Evolutionary conservation across 192 early-diverging fungal species (phyloP).

Genomic region (Podila clonocystis): DNA sequence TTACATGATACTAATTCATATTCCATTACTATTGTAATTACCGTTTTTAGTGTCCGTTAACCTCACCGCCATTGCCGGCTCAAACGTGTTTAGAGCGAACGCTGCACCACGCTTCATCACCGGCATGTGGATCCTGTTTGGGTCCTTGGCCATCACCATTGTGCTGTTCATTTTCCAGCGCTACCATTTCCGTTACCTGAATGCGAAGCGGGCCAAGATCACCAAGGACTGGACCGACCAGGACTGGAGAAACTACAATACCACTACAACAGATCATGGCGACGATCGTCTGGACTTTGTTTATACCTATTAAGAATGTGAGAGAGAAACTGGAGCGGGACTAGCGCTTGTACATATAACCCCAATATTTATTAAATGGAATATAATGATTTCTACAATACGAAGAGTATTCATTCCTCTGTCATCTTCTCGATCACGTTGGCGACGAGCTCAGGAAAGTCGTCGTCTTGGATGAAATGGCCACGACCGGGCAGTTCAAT

Average conservation of each 20-base stretch:
- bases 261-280: conserved; percentile 62
- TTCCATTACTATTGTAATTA: not conserved
- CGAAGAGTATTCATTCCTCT: not conserved
- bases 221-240: conserved; percentile 59
- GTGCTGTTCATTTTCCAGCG: conserved; percentile 55
- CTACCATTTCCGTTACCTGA: conserved; percentile 54
- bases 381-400: not conserved
- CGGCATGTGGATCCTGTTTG: conserved; percentile 62
- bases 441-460: conserved; percentile 52
- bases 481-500: conserved; percentile 50
- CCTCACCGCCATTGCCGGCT: conserved; percentile 34
- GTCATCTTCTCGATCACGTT: conserved; percentile 39
- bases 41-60: conserved; percentile 39
- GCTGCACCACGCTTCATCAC: conserved; percentile 61
- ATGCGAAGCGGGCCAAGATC: conserved; percentile 56
- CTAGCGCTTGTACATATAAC: too few species aligned
- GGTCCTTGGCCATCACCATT: conserved; percentile 41
- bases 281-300: conserved; percentile 67
- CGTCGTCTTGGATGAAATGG: conserved; percentile 40
- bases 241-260: conserved; percentile 61
- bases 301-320: conserved; percentile 16
- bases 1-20: too few species aligned
- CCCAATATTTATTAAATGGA: not conserved
- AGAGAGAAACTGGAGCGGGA: not conserved
- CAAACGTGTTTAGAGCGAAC: conserved; percentile 44